Evolutionary conservation across 805 yeast species (phyloP).

Genomic region (Saturnispora diversa): DNA sequence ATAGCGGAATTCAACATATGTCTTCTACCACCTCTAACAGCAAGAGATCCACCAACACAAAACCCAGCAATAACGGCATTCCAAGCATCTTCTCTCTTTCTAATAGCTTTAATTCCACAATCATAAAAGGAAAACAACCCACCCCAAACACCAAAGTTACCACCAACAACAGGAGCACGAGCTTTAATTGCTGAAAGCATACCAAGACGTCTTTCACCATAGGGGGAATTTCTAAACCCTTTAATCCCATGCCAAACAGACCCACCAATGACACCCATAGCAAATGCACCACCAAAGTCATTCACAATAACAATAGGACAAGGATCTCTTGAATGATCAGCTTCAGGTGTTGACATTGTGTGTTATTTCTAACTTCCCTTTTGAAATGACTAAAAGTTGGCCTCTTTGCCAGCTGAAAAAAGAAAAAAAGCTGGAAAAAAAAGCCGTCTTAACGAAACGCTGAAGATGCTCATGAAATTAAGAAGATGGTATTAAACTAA

Average conservation of each 20-base stretch:
- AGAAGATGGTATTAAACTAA: too few relatives aligned
- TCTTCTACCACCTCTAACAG: slow-evolving; percentile 97
- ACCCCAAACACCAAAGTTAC: slow-evolving; percentile 99
- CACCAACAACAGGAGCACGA: slow-evolving; percentile 97
- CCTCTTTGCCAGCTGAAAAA: too few relatives aligned
- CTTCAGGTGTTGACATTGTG: slow-evolving; percentile 53
- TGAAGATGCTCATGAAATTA: slow-evolving; percentile 1
- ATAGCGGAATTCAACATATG: slow-evolving; percentile 95
- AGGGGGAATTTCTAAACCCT: slow-evolving; percentile 96
- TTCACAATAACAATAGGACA: slow-evolving; percentile 93
- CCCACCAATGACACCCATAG: slow-evolving; percentile 99
- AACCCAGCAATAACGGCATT: slow-evolving; percentile 97
- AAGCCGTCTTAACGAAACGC: too few relatives aligned
- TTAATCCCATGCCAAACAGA: slow-evolving; percentile 98
- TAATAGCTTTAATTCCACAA: slow-evolving; percentile 88
- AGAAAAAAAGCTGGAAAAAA: neutral
- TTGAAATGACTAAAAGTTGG: neutral
- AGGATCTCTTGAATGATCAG: slow-evolving; percentile 98
- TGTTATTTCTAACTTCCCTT: neutral
- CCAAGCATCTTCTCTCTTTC: slow-evolving; percentile 98
- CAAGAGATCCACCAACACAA: slow-evolving; percentile 95
- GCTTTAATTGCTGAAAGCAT: slow-evolving; percentile 86
- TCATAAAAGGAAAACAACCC: slow-evolving; percentile 94
- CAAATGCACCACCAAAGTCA: slow-evolving; percentile 98
- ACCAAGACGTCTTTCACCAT: slow-evolving; percentile 90